phyloP scores from a whole-genome alignment of 306 rosid genomes.

The Cotoneaster glaucophyllus region DNA sequence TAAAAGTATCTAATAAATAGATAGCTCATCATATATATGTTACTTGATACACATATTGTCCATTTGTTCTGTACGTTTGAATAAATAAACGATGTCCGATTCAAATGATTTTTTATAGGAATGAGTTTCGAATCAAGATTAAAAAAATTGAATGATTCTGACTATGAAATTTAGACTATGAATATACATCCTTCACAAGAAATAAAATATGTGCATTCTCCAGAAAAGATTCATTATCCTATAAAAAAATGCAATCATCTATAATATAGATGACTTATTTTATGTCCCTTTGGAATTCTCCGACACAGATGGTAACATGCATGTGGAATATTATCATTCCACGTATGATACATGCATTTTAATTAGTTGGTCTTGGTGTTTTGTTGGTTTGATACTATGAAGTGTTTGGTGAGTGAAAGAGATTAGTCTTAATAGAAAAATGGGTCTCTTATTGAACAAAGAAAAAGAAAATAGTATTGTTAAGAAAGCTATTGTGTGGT shows the following conservation, averaged over 20 bases:
- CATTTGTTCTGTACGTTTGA: too few relatives aligned
- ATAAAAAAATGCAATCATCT: not conserved
- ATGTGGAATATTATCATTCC: conserved; percentile 28
- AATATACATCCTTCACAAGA: too few relatives aligned
- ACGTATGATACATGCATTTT: not conserved
- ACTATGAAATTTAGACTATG: too few relatives aligned
- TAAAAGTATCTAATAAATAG: too few relatives aligned
- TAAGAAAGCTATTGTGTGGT: not conserved
- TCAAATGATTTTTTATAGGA: too few relatives aligned
- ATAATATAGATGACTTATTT: not conserved
- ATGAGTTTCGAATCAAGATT: too few relatives aligned
- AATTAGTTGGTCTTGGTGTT: not conserved
- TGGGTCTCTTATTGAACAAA: not conserved
- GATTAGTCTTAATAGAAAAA: not conserved
- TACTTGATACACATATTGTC: too few relatives aligned
- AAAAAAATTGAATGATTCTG: too few relatives aligned
- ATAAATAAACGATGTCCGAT: too few relatives aligned
- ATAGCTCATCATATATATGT: too few relatives aligned
- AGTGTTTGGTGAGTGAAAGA: not conserved
- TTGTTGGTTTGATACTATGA: not conserved
- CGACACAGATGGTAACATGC: not conserved
- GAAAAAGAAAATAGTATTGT: not conserved
- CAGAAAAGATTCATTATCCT: not conserved
- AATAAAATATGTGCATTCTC: too few relatives aligned
- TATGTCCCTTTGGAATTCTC: not conserved